Percentiles rank a stretch among this genome's conserved stretches.
phyloP scores from a whole-genome alignment of 768 basidiomycete genomes.

The Chalciporus pseudorubinellus region DNA sequence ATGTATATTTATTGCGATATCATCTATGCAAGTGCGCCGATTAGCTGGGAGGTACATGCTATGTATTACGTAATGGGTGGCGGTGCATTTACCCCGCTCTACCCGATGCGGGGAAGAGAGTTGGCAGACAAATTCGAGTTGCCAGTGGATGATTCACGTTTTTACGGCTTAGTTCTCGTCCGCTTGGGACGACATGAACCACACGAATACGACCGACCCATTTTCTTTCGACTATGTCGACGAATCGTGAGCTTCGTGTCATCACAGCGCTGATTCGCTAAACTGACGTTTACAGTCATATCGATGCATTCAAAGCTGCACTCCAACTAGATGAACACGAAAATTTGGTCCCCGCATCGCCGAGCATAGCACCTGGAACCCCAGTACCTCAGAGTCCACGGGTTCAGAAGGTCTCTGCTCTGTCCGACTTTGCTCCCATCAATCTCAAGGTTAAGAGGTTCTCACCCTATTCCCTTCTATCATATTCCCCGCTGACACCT shows the following conservation, averaged over 20 bases:
- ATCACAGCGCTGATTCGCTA: neutral
- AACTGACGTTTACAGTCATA: constrained; percentile 42
- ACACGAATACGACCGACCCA: constrained; percentile 9
- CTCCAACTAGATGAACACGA: constrained; percentile 56
- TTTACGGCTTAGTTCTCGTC: no score
- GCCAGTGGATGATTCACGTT: neutral
- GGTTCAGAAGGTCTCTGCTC: constrained; percentile 75
- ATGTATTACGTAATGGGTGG: constrained; percentile 24
- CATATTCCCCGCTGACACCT: constrained; percentile 1
- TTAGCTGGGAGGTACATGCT: neutral
- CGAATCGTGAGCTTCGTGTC: constrained; percentile 54
- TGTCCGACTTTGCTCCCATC: constrained; percentile 89
- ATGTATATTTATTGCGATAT: no score
- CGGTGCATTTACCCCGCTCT: neutral
- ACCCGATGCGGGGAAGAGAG: no score
- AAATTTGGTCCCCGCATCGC: constrained; percentile 22
- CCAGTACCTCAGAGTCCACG: constrained; percentile 39
- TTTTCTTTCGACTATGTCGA: constrained; percentile 63
- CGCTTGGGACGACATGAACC: constrained; percentile 14
- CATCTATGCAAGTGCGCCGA: no score
- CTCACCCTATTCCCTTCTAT: neutral
- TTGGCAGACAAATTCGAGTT: no score
- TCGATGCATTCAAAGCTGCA: constrained; percentile 77
- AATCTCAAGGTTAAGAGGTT: constrained; percentile 81
- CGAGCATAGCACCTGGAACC: constrained; percentile 19